Base-by-base conservation (phyloP, 345 rosid species). In the Combretum micranthum region DNA sequence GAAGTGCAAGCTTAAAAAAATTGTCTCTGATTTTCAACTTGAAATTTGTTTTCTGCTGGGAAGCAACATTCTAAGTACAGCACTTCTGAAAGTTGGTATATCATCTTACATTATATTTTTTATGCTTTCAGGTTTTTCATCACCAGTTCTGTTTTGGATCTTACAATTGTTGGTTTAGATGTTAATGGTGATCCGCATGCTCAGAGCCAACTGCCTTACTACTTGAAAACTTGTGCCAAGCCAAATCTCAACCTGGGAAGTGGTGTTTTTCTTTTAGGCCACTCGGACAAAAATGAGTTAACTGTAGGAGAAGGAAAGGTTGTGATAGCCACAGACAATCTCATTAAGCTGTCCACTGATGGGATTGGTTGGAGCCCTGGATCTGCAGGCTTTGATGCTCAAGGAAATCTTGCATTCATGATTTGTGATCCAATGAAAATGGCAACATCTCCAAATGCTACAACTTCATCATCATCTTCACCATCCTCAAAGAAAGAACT, bases 351-450 rank as follows among this genome's bases (percentile, higher is more conserved):
- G 23, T 92, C 89, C 15, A 88, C 89, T 2, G 81, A 86, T 68
- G 98, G 90, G 51, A 79, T 81, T 62, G 44, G 61, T 0, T 92
- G 89, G 96, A 78, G 76, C 67, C 94, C 89, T 42, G 97, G 97
- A 45, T 88, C 98, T 17, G 97, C 97, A 37, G 98, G 98, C 44
- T 92, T 92, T 63, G 98, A 92, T 75, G 84, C 70, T 21, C 91
- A 84, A 15, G 95, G 94, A 42, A 92, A 88, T 71, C 93, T 92
- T 12, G 95, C 98, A 21, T 92, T 92, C 75, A 92, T 92, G 87
- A 80, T 88, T 39, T 92, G 98, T 20, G 97, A 92, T 72, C 98
- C 97, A n/a, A 86, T 85, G 90, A 92, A 88, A 60, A 78, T 92
- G 22, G 90, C 98, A 1, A 78, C 95, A 17, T 88, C 98, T 62